phyloP scores from a whole-genome alignment of 2,329 filamentous ascomycete genomes.

The Cyphellophora europaea region DNA sequence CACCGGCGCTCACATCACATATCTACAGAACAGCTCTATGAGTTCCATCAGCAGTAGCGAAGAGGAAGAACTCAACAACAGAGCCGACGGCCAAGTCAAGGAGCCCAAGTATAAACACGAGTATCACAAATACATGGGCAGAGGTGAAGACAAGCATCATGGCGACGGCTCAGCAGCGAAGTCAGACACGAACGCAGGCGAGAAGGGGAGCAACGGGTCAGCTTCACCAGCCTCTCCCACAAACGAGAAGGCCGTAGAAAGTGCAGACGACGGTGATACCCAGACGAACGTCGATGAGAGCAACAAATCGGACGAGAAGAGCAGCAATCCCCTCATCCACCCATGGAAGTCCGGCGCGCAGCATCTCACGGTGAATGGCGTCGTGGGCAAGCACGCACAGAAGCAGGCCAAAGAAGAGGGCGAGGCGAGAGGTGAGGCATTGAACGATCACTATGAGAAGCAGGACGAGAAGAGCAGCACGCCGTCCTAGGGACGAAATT shows the following conservation, averaged over 20 bases:
- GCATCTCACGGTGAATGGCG: not conserved
- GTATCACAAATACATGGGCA: slow-evolving; percentile 13
- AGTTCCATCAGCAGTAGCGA: slow-evolving; percentile 46
- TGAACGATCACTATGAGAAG: not conserved
- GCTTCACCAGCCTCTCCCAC: not conserved
- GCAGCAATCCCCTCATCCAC: too few species aligned
- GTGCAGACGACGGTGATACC: not conserved
- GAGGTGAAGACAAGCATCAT: slow-evolving; percentile 12
- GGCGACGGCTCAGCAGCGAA: slow-evolving; percentile 1
- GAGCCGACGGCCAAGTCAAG: slow-evolving; percentile 7
- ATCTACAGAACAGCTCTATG: slow-evolving; percentile 40
- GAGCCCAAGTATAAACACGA: slow-evolving; percentile 13
- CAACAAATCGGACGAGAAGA: too few species aligned
- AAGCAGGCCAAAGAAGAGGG: not conserved
- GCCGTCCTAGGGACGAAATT: too few species aligned
- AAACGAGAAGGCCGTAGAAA: not conserved
- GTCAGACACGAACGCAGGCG: not conserved
- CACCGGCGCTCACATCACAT: slow-evolving; percentile 43
- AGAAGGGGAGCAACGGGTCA: not conserved
- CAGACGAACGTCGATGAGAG: too few species aligned
- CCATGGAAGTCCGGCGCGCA: not conserved
- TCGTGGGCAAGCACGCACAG: not conserved
- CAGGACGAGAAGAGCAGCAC: too few species aligned
- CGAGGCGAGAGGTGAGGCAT: not conserved
- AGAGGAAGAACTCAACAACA: slow-evolving; percentile 45